phyloP scores from a whole-genome alignment of 2,329 filamentous ascomycete genomes.

The Cordyceps cicadae region DNA sequence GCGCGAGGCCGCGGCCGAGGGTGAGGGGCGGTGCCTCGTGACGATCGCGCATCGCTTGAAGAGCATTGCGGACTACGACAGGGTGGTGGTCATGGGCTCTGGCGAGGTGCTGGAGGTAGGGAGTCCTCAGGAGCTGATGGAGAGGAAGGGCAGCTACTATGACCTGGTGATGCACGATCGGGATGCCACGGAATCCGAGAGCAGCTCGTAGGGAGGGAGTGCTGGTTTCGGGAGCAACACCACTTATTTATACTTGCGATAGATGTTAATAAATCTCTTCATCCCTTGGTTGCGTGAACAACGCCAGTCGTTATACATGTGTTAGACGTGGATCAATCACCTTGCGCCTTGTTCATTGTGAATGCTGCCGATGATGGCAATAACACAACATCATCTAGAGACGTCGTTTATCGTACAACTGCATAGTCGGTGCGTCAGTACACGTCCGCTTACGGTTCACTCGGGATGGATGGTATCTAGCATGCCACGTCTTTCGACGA shows the following conservation, averaged over 20 bases:
- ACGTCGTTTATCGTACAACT: too few species aligned
- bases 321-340: not conserved
- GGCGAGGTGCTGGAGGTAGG: constrained; percentile 48
- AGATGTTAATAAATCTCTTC: not conserved
- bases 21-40: constrained; percentile 42
- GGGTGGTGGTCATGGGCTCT: constrained; percentile 47
- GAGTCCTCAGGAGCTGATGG: constrained; percentile 38
- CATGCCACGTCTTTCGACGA: too few species aligned
- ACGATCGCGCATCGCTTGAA: constrained; percentile 50
- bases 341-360: too few species aligned
- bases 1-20: constrained; percentile 33
- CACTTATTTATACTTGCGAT: not conserved
- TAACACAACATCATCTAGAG: too few species aligned
- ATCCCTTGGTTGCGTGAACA: not conserved
- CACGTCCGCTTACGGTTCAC: too few species aligned
- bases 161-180: constrained; percentile 49
- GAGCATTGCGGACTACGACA: constrained; percentile 53
- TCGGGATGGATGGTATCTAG: too few species aligned
- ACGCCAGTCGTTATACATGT: not conserved
- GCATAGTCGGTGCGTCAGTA: too few species aligned
- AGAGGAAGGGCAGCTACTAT: constrained; percentile 38
- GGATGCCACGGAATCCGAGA: constrained; percentile 22
- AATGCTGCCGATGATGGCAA: too few species aligned
- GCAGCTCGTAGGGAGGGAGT: not conserved
- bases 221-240: not conserved